Evolutionary conservation across 805 yeast species (phyloP), one percentile per base, ranked within the genome.

Genomic region (Clavispora asparagi): DNA sequence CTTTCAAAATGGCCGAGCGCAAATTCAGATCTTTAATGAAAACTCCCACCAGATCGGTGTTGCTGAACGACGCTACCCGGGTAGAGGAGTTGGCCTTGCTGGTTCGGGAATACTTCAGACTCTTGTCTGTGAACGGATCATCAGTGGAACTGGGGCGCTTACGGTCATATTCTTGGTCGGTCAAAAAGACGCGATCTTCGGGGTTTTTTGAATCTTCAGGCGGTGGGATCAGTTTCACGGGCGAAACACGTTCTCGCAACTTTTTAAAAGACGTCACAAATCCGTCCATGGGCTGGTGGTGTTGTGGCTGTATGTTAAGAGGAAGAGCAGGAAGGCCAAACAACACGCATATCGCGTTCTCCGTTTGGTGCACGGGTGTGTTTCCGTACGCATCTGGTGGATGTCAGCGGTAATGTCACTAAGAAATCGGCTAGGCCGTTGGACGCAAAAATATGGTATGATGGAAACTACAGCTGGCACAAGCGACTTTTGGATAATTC

Each of bases 91-190:
- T 23, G 10, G 14, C 39, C 29, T 33, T 40, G 19, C 40, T 50
- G 14, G 44, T 41, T 9, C 48, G 48, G 14, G 46, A 17, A 12
- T 14, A 37, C 30, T 45, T 62, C 46, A 48, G 50, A 26, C 46
- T 45, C 37, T 42, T 43, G 42, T 64, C 70, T 40, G 58, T 55
- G 49, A 64, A 65, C 6, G 70, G 70, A 44, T 64, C 64, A 35
- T 61, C 65, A 13, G 52, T 59, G 19, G 53, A 47, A 28, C 48
- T 46, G 9, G 45, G 48, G 23, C 58, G 55, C 29, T 47, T 51
- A 31, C 44, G 48, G 25, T 37, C 30, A 23, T 49, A 42, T 38
- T 54, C 52, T 19, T 40, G 29, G 19, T 48, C 49, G 10, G 37
- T n/a, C 6, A 14, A 33, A 17, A 16, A 7, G 37, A 8, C 37